Percentiles rank a stretch among this genome's conserved stretches.
These are phyloP conservation scores for Melampsora larici-populina DNA, from an alignment of 1,284 basidiomycete genomes.

Conservation along the genomic window DNA sequence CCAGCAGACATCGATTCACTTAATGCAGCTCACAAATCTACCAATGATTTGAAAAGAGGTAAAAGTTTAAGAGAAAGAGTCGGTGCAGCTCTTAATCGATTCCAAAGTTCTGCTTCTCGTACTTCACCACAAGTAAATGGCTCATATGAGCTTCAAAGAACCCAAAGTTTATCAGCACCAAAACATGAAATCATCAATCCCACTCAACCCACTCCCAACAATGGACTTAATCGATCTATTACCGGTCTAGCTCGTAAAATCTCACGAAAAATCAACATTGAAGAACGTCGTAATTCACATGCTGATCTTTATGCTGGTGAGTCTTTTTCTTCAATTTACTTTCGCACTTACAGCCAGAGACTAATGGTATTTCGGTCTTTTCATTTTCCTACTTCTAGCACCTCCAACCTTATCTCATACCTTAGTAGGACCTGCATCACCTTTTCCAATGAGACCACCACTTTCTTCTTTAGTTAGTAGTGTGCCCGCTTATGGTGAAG, in stretches of 20 bases:
- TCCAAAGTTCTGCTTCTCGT: not conserved
- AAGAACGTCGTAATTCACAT: constrained; percentile 19
- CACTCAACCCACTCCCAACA: not conserved
- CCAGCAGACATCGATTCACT: not conserved
- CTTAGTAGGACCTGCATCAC: constrained; percentile 34
- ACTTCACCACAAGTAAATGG: not conserved
- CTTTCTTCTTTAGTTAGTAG: constrained; percentile 12
- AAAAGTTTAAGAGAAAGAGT: constrained; percentile 37
- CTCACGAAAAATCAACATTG: constrained; percentile 25
- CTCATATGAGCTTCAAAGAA: not conserved
- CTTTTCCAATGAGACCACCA: constrained; percentile 35
- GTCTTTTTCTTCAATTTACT: not conserved
- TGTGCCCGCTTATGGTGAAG: constrained; percentile 29
- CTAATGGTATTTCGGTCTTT: not conserved
- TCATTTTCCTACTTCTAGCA: not conserved
- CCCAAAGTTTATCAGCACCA: not conserved
- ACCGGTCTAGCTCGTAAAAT: constrained; percentile 27
- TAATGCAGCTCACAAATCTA: not conserved
- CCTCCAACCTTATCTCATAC: constrained; percentile 36
- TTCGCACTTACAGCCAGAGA: not conserved
- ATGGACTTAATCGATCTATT: not conserved
- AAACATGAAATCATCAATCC: not conserved
- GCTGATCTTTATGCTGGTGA: constrained; percentile 31
- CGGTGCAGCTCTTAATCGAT: constrained; percentile 14
- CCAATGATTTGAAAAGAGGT: constrained; percentile 10